phyloP scores from a whole-genome alignment of 345 rosid genomes.

The Raphanus sativus region DNA sequence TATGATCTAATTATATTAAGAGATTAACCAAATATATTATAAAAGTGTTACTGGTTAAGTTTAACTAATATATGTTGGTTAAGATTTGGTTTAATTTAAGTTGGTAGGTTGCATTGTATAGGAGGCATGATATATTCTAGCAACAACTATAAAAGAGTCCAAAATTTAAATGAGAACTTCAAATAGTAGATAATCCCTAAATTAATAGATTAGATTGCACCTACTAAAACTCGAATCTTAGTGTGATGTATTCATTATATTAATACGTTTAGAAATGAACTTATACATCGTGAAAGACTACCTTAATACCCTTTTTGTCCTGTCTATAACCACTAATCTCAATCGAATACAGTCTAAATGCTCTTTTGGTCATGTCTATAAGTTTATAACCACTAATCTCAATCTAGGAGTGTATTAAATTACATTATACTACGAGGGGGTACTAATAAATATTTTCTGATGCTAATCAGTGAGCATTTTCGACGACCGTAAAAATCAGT shows the following conservation, averaged over 20 bases:
- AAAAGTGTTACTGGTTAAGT: too few species aligned
- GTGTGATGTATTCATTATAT: not conserved
- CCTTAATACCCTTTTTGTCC: not conserved
- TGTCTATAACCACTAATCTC: not conserved
- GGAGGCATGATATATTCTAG: too few species aligned
- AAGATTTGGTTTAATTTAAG: too few species aligned
- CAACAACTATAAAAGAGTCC: too few species aligned
- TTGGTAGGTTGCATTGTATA: too few species aligned
- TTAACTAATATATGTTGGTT: too few species aligned
- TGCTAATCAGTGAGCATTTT: slow-evolving; percentile 16
- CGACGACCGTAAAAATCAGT: not conserved
- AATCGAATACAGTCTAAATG: not conserved
- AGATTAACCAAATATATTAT: too few species aligned
- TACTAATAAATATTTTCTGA: slow-evolving; percentile 9
- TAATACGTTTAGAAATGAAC: not conserved
- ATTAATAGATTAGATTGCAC: too few species aligned
- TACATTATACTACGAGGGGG: not conserved
- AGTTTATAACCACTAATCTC: slow-evolving; percentile 10
- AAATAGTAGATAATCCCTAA: too few species aligned
- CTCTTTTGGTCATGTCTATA: not conserved
- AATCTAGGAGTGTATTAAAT: slow-evolving; percentile 6
- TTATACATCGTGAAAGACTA: not conserved
- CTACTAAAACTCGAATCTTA: not conserved
- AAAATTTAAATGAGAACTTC: too few species aligned
- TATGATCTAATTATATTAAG: too few species aligned